Evolutionary conservation across 2,329 filamentous ascomycete genomes (phyloP).

Genomic region (Nectriaceae sp.): DNA sequence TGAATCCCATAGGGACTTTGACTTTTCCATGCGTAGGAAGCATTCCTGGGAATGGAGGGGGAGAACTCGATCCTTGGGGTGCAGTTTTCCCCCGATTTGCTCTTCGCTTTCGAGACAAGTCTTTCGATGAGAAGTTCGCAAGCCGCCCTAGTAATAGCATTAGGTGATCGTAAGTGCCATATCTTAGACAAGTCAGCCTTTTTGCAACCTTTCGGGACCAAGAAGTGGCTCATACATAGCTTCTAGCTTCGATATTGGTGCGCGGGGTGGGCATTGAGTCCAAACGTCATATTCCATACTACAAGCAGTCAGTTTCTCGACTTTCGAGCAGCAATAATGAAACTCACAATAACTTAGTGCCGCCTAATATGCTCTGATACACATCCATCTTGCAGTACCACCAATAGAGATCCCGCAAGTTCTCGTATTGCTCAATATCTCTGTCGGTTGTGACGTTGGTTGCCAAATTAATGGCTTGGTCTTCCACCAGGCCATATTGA

Average conservation of each 20-base stretch:
- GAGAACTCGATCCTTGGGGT: conserved; percentile 33
- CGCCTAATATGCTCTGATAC: conserved; percentile 87
- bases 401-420: conserved; percentile 87
- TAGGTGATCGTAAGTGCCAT: conserved; percentile 87
- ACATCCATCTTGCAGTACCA: conserved; percentile 95
- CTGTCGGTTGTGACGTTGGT: conserved; percentile 42
- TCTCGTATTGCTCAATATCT: conserved; percentile 80
- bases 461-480: conserved; percentile 28
- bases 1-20: conserved; percentile 56
- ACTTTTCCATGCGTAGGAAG: conserved; percentile 54
- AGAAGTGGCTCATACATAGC: conserved; percentile 58
- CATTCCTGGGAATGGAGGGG: conserved; percentile 56
- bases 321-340: not conserved
- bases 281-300: conserved; percentile 81
- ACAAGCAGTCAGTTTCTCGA: conserved; percentile 19
- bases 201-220: not conserved
- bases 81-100: conserved; percentile 43
- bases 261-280: conserved; percentile 86
- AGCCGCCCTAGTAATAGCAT: conserved; percentile 80
- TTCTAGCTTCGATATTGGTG: conserved; percentile 73
- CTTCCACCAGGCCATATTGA: conserved; percentile 38
- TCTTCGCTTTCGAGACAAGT: conserved; percentile 76
- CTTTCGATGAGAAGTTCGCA: conserved; percentile 74
- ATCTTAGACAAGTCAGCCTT: conserved; percentile 51
- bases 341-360: conserved; percentile 80